Base-by-base conservation (phyloP, 1,284 basidiomycete genomes). In the Mycena sp. region DNA sequence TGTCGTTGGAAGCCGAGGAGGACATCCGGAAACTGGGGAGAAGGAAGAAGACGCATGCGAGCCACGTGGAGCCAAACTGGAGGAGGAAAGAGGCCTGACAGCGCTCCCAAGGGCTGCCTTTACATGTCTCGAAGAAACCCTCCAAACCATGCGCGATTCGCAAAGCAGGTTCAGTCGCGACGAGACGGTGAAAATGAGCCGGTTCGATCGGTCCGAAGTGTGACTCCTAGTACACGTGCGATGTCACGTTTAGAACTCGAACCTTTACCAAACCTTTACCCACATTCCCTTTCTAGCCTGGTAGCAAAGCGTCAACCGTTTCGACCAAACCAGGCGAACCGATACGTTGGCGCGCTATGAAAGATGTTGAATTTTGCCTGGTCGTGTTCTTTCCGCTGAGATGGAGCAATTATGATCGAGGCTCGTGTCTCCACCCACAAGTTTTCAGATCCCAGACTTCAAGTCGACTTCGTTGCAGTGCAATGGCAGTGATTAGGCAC, bases 171-270 rank as follows among this genome's bases (percentile, higher is more conserved):
- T 28, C 16, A n/a, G n/a, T n/a, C n/a, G 54, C 25, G 29, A 48
- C 37, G 57, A 50, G 46, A 43, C 53, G 32, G 48, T 52, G 41
- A 66, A 66, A 66, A 40, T 53, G 61, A 66, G 61, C 61, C 57
- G 64, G 60, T 48, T 49, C 35, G 52, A 26, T 21, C 61, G 55
- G 54, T 10, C 57, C 63, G 58, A 53, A 23, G 37, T 25, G 44
- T 48, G 32, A 51, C 41, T 21, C 16, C 17, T 19, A 5, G 26
- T 21, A 23, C 55, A 29, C 32, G 25, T 44, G 32, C 12, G 9
- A 4, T 19, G 46, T 41, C 40, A 30, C 41, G 25, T 19, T 54
- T 58, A 23, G 6, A 19, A 56, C 46, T 11, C 28, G n/a, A n/a
- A 16, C 28, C 38, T 43, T n/a, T n/a, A n/a, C n/a, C n/a, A n/a